Conservation (phyloP, 2,329 filamentous ascomycete genomes). For the Scedosporium boydii region DNA sequence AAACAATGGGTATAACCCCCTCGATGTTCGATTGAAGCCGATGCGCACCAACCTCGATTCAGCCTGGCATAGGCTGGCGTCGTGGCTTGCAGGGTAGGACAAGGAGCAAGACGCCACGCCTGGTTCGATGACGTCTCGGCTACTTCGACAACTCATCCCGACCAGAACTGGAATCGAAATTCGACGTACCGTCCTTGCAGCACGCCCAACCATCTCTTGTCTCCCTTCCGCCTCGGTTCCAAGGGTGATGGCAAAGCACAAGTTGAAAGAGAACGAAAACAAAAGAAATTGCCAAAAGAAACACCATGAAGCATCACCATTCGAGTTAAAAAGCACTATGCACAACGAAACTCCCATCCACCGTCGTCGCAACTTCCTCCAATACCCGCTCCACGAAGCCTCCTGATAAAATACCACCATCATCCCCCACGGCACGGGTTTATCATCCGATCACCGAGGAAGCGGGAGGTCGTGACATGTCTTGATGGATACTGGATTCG, state of each 20-base stretch:
- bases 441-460: neutral
- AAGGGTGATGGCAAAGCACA: neutral
- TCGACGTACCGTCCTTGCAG: too few relatives aligned
- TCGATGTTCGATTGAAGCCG: too few relatives aligned
- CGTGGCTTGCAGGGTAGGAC: too few relatives aligned
- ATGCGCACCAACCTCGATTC: too few relatives aligned
- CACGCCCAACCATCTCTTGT: too few relatives aligned
- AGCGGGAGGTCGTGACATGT: constrained; percentile 11
- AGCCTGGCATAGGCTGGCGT: too few relatives aligned
- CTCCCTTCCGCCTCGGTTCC: neutral
- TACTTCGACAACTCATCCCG: too few relatives aligned
- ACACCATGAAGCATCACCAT: constrained; percentile 2
- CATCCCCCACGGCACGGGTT: neutral
- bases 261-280: neutral
- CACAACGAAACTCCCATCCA: neutral
- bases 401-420: neutral
- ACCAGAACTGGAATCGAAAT: too few relatives aligned
- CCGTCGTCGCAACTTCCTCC: neutral
- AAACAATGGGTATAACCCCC: neutral
- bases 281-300: neutral
- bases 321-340: constrained; percentile 2
- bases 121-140: too few relatives aligned
- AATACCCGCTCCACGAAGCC: neutral
- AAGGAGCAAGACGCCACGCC: too few relatives aligned
- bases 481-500: neutral